These are phyloP conservation scores for Fraxinus albicans DNA, from an alignment of 305 asterid genomes.

Conservation along the genomic window DNA sequence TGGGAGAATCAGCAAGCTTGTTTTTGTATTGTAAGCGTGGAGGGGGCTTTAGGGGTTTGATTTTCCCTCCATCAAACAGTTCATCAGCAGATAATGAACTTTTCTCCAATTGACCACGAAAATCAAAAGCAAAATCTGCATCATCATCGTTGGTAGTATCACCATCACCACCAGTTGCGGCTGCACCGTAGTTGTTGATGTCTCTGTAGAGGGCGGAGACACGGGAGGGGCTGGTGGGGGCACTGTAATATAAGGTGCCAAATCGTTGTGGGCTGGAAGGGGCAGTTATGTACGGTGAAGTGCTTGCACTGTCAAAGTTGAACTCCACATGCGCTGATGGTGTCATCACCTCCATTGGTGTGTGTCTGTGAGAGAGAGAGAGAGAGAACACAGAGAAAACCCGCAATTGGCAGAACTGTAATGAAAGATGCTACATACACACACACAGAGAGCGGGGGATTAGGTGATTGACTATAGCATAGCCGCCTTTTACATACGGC, in stretches of 20 bases:
- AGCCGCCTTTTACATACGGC: neutral
- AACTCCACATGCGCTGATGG: conserved; percentile 50
- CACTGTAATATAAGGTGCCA: conserved; percentile 44
- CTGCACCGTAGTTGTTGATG: conserved; percentile 6
- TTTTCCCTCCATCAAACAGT: conserved; percentile 78
- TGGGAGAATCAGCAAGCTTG: conserved; percentile 35
- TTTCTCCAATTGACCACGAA: conserved; percentile 57
- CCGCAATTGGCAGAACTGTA: neutral
- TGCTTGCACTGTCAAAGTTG: conserved; percentile 62
- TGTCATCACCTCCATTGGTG: conserved; percentile 43
- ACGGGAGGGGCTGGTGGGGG: conserved; percentile 54
- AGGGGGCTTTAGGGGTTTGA: conserved; percentile 73
- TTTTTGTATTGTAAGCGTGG: conserved; percentile 39
- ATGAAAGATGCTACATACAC: conserved; percentile 26
- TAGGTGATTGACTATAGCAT: neutral
- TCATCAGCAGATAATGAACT: conserved; percentile 69
- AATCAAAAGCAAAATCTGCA: conserved; percentile 73
- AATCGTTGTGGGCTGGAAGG: conserved; percentile 74
- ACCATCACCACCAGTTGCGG: conserved; percentile 8
- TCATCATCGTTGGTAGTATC: conserved; percentile 37
- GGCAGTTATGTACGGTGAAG: conserved; percentile 71
- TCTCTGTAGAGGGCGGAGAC: conserved; percentile 36
- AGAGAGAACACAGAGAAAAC: neutral
- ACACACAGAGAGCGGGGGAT: neutral
- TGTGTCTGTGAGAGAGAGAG: neutral